Percentiles rank a stretch among this genome's conserved stretches.
Conservation (phyloP, 2,329 filamentous ascomycete species). For the Zymoseptoria crescenta region DNA sequence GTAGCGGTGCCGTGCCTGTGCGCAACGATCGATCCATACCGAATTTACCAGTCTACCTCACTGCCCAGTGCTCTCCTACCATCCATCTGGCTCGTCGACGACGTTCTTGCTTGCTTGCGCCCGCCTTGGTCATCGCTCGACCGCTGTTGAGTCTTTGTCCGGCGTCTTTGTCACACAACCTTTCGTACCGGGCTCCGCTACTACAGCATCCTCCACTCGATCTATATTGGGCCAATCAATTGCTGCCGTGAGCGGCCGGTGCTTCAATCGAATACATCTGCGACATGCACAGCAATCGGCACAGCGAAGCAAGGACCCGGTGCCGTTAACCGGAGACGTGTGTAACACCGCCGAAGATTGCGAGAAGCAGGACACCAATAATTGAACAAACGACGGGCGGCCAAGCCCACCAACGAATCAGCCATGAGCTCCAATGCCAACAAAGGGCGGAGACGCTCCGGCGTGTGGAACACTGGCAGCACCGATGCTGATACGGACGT, state of each 20-base stretch:
- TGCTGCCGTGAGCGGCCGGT: neutral
- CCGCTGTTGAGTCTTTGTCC: neutral
- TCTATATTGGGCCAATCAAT: neutral
- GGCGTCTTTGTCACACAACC: neutral
- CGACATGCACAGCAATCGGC: neutral
- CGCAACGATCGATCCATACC: neutral
- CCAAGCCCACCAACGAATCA: neutral
- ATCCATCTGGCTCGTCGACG: neutral
- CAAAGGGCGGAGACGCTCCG: constrained; percentile 13
- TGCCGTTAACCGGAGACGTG: neutral
- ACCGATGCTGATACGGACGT: constrained; percentile 5
- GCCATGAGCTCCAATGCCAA: neutral
- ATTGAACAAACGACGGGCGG: neutral
- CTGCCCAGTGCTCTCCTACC: neutral
- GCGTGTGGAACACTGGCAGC: constrained; percentile 11
- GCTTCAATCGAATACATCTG: neutral
- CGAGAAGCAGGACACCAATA: neutral
- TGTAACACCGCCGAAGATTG: neutral
- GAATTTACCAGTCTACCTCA: neutral
- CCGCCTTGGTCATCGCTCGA: neutral
- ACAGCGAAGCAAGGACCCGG: neutral
- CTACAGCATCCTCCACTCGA: neutral
- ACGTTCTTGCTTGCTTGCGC: neutral
- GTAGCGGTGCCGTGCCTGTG: neutral
- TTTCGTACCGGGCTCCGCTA: neutral